Conservation (phyloP, 352 stramenopile genomes). For the Phytophthora boehmeriae region DNA sequence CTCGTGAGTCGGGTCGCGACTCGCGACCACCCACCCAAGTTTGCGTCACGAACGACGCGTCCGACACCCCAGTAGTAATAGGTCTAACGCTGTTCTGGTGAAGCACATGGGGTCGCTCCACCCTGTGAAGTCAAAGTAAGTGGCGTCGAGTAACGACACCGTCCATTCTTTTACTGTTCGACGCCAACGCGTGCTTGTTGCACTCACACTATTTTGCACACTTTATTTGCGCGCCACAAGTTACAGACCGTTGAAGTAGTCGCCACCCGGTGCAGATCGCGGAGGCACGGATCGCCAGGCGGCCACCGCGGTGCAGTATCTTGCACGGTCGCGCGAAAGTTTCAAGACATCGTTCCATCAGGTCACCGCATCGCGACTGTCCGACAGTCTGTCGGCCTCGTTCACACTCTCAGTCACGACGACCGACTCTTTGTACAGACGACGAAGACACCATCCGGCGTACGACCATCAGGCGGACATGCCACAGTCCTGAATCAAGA, state of each 20-base stretch:
- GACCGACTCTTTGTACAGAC: neutral
- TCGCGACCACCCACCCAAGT: neutral
- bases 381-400: neutral
- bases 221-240: neutral
- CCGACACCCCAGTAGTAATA: neutral
- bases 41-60: neutral
- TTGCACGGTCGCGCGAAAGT: neutral
- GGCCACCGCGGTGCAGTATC: neutral
- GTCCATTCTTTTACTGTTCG: slow-evolving; percentile 1
- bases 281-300: neutral
- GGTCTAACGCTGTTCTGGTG: neutral
- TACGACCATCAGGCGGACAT: neutral
- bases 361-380: no score
- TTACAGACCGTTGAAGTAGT: neutral
- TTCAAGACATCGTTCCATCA: neutral
- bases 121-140: no score
- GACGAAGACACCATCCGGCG: neutral
- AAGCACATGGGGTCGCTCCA: neutral
- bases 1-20: neutral
- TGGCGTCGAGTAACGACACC: neutral
- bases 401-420: neutral
- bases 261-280: slow-evolving; percentile 1
- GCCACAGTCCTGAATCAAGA: no score
- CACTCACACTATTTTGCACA: neutral
- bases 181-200: neutral